These are phyloP conservation scores for Plectosphaerella sp. DNA, from an alignment of 2,329 filamentous ascomycete genomes.

Conservation along the genomic window DNA sequence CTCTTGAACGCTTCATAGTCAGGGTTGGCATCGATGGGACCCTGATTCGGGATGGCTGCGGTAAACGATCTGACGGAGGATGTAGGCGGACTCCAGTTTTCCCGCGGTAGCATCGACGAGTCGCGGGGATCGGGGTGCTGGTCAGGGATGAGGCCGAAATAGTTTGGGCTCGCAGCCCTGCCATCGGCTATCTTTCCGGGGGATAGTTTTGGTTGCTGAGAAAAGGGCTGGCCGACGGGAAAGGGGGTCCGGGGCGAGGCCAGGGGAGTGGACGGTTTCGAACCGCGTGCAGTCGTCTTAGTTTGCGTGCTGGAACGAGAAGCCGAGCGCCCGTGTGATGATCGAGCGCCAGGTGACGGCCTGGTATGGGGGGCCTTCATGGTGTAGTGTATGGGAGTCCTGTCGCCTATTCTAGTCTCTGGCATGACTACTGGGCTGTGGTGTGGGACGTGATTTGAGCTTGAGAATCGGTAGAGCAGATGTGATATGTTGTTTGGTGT, in stretches of 20 bases:
- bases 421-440: constrained; percentile 20
- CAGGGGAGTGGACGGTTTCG: constrained; percentile 45
- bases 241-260: constrained; percentile 47
- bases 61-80: constrained; percentile 68
- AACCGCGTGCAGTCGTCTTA: constrained; percentile 15
- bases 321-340: constrained; percentile 28
- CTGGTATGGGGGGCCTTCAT: constrained; percentile 39
- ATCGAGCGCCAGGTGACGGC: constrained; percentile 27
- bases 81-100: constrained; percentile 71
- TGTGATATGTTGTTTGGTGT: neutral
- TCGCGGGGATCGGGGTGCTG: constrained; percentile 54
- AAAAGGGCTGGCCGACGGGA: constrained; percentile 50
- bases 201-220: constrained; percentile 40
- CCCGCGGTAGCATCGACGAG: constrained; percentile 58
- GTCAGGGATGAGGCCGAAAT: constrained; percentile 75
- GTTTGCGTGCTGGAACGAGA: constrained; percentile 33
- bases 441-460: neutral
- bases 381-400: constrained; percentile 31
- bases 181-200: constrained; percentile 30
- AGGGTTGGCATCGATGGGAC: constrained; percentile 70
- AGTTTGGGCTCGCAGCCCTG: constrained; percentile 69
- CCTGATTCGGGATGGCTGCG: constrained; percentile 61
- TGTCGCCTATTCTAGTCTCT: constrained; percentile 27
- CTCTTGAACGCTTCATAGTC: constrained; percentile 78
- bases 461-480: too few relatives aligned